These are phyloP conservation scores for Phytophthora fragariae DNA, from an alignment of 352 stramenopile species.

Conservation along the genomic window DNA sequence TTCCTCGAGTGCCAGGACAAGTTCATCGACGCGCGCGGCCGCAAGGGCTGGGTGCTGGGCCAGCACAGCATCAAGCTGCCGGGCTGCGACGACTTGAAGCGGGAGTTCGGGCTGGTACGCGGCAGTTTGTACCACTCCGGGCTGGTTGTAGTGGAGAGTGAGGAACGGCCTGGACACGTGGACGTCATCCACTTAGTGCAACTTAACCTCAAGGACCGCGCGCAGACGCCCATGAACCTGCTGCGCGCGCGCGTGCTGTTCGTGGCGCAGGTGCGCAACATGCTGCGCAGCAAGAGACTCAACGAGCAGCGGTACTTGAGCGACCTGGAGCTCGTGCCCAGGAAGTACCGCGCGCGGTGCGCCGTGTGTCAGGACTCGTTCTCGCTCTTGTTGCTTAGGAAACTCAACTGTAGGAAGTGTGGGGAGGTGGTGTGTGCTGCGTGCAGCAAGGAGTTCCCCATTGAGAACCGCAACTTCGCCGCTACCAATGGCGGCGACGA, in stretches of 20 bases:
- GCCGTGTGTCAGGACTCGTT: constrained; percentile 87
- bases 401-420: constrained; percentile 89
- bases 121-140: constrained; percentile 89
- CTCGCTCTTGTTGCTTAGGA: constrained; percentile 80
- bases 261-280: constrained; percentile 62
- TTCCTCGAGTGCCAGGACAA: constrained; percentile 89
- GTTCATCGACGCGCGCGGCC: constrained; percentile 82
- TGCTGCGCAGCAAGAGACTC: constrained; percentile 74
- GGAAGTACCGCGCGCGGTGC: constrained; percentile 79
- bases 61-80: constrained; percentile 87
- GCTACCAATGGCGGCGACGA: constrained; percentile 44
- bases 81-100: constrained; percentile 75
- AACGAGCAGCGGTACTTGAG: constrained; percentile 86
- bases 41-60: constrained; percentile 86
- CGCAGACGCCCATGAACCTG: constrained; percentile 52
- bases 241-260: constrained; percentile 56
- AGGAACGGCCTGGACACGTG: constrained; percentile 75
- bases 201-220: constrained; percentile 83
- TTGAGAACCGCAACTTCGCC: constrained; percentile 68
- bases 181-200: constrained; percentile 88
- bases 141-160: constrained; percentile 81
- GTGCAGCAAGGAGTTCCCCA: constrained; percentile 83
- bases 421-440: constrained; percentile 89
- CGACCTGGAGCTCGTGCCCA: constrained; percentile 84
- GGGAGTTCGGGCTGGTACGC: constrained; percentile 79